A percentile compares a stretch with the other conserved stretches of the same genome.
phyloP scores from a whole-genome alignment of 257 asterid species.

The Primulina tabacum region DNA sequence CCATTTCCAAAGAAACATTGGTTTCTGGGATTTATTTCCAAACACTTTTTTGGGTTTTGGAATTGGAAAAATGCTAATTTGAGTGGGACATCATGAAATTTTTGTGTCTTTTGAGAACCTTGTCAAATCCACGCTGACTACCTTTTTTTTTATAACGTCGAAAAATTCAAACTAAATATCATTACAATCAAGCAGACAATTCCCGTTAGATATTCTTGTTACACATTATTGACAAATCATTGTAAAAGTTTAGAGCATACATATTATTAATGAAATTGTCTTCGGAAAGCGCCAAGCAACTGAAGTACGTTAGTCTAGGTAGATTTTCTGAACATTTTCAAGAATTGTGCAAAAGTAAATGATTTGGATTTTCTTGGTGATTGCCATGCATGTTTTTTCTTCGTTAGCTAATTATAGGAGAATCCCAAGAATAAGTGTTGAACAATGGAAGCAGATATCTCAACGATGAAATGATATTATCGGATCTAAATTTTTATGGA shows the following conservation, averaged over 20 bases:
- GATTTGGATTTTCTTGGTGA: constrained; percentile 36
- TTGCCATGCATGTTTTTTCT: constrained; percentile 22
- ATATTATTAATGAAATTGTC: constrained; percentile 20
- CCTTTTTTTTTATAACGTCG: background rate
- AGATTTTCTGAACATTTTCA: constrained; percentile 34
- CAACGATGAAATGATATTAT: too few species aligned
- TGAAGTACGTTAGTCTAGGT: constrained; percentile 38
- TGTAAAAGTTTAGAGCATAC: background rate
- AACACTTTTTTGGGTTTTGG: constrained; percentile 34
- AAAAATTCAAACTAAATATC: constrained; percentile 1
- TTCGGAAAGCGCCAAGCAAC: constrained; percentile 25
- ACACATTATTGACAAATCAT: constrained; percentile 37
- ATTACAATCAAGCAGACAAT: background rate
- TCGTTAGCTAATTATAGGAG: constrained; percentile 24
- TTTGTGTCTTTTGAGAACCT: constrained; percentile 40
- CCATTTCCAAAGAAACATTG: constrained; percentile 27
- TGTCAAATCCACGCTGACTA: constrained; percentile 19
- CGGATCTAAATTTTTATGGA: too few species aligned
- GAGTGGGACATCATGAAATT: constrained; percentile 33
- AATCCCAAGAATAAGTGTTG: background rate
- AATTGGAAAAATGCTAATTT: constrained; percentile 24
- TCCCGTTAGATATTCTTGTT: constrained; percentile 17
- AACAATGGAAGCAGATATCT: too few species aligned
- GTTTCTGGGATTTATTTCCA: constrained; percentile 34
- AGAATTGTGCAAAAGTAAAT: constrained; percentile 33